A percentile compares a stretch with the other conserved stretches of the same genome.
phyloP scores from a whole-genome alignment of 2,329 filamentous ascomycete genomes.

The Pseudogymnoascus sp. region DNA sequence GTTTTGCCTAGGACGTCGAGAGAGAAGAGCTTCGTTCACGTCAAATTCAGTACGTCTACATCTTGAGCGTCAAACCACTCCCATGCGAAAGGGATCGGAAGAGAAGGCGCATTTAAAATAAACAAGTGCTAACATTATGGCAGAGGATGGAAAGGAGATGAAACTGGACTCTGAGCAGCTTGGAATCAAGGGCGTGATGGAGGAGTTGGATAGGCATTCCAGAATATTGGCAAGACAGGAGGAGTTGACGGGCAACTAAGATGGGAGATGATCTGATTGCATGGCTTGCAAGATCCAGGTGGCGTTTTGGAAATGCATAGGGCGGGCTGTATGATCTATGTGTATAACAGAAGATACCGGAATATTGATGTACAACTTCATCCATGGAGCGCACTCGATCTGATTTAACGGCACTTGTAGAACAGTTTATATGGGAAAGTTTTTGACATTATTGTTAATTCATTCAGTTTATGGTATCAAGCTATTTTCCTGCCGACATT shows the following conservation, averaged over 20 bases:
- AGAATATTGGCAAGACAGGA: conserved; percentile 73
- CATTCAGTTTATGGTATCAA: conserved; percentile 27
- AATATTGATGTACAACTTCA: conserved; percentile 1
- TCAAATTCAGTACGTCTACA: conserved; percentile 72
- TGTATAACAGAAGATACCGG: conserved; percentile 6
- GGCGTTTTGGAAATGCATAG: conserved; percentile 10
- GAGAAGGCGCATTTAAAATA: neutral
- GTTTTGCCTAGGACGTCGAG: conserved; percentile 64
- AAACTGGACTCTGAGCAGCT: conserved; percentile 72
- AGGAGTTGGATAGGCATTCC: conserved; percentile 87
- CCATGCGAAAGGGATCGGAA: neutral
- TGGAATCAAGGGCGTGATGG: conserved; percentile 77
- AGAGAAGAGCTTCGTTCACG: conserved; percentile 58
- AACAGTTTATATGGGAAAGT: neutral
- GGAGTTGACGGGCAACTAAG: conserved; percentile 53
- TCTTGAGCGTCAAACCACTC: neutral
- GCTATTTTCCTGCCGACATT: conserved; percentile 91
- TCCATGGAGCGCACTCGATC: neutral
- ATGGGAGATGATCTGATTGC: neutral
- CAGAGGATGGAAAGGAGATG: conserved; percentile 91
- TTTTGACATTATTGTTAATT: conserved; percentile 8
- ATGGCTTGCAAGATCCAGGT: neutral
- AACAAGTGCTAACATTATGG: conserved; percentile 19
- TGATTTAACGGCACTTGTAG: neutral
- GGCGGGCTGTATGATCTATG: conserved; percentile 9